Evolutionary conservation across 768 basidiomycete species (phyloP).

Genomic region (Macrolepiota fuliginosa): DNA sequence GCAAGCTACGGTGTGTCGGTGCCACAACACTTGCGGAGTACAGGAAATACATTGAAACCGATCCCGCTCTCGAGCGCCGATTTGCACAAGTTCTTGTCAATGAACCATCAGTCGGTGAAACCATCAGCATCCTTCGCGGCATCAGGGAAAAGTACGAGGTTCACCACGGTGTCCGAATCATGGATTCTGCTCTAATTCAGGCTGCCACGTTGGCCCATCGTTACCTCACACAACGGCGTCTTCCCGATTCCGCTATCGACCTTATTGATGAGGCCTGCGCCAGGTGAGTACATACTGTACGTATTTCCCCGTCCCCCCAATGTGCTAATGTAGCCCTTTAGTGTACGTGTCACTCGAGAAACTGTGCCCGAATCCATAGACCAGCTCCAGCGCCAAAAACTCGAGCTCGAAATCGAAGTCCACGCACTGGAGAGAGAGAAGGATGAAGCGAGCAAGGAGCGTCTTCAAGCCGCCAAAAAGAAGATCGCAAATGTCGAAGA

Average conservation of each 20-base stretch:
- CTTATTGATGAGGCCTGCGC: slow-evolving; percentile 91
- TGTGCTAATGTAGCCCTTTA: slow-evolving; percentile 23
- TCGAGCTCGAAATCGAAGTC: slow-evolving; percentile 92
- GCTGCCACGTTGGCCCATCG: slow-evolving; percentile 93
- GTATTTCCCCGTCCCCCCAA: background rate
- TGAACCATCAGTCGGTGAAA: slow-evolving; percentile 85
- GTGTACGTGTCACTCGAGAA: slow-evolving; percentile 89
- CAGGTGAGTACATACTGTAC: slow-evolving; percentile 43
- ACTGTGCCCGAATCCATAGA: slow-evolving; percentile 94
- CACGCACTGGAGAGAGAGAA: slow-evolving; percentile 94
- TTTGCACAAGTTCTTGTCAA: slow-evolving; percentile 94
- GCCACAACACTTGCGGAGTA: slow-evolving; percentile 94
- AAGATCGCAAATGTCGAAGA: slow-evolving; percentile 84
- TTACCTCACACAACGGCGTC: slow-evolving; percentile 78
- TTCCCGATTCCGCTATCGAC: slow-evolving; percentile 89
- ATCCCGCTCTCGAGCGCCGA: slow-evolving; percentile 85
- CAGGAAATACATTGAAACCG: slow-evolving; percentile 90
- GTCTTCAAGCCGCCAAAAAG: slow-evolving; percentile 71
- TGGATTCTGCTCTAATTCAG: slow-evolving; percentile 83
- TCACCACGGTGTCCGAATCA: slow-evolving; percentile 86
- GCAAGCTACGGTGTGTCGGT: slow-evolving; percentile 74
- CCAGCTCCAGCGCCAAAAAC: slow-evolving; percentile 80
- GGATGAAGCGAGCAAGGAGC: slow-evolving; percentile 83
- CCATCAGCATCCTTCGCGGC: slow-evolving; percentile 91
- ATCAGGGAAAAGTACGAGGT: slow-evolving; percentile 94